These are phyloP conservation scores for Cyanidiococcus yangmingshanensis DNA, from an alignment of 23 red algal species.

Conservation along the genomic window DNA sequence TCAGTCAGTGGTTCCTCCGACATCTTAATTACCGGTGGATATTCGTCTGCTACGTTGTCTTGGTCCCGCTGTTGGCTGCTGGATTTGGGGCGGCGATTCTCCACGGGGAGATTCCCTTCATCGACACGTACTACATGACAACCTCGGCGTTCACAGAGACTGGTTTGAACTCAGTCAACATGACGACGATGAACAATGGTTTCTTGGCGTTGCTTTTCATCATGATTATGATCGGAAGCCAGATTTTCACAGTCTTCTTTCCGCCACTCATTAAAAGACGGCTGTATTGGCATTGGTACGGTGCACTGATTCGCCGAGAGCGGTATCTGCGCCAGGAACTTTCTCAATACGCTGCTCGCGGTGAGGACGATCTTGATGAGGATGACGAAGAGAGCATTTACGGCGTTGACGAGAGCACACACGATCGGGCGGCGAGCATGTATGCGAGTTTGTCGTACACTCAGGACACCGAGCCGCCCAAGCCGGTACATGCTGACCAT, in stretches of 20 bases:
- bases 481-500: not conserved
- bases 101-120: constrained; percentile 10
- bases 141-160: not conserved
- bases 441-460: not conserved
- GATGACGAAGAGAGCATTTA: not conserved
- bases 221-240: constrained; percentile 17
- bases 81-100: not conserved
- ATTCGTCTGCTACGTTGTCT: not conserved
- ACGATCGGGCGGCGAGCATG: not conserved
- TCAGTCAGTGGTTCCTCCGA: not conserved
- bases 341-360: not conserved
- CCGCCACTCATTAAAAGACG: not conserved
- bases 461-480: not conserved
- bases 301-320: constrained; percentile 10
- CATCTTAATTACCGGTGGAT: constrained; percentile 2
- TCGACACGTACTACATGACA: constrained; percentile 1
- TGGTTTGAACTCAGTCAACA: not conserved
- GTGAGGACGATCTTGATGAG: not conserved
- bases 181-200: constrained; percentile 1
- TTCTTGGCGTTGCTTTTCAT: constrained; percentile 1
- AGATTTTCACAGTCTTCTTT: not conserved
- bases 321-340: not conserved
- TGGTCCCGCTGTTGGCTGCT: not conserved
- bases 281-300: constrained; percentile 7
- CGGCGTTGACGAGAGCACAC: not conserved